Evolutionary conservation across 2,329 filamentous ascomycete species (phyloP), one percentile per base, ranked within the genome.

Genomic region (Xylariaceae sp.): DNA sequence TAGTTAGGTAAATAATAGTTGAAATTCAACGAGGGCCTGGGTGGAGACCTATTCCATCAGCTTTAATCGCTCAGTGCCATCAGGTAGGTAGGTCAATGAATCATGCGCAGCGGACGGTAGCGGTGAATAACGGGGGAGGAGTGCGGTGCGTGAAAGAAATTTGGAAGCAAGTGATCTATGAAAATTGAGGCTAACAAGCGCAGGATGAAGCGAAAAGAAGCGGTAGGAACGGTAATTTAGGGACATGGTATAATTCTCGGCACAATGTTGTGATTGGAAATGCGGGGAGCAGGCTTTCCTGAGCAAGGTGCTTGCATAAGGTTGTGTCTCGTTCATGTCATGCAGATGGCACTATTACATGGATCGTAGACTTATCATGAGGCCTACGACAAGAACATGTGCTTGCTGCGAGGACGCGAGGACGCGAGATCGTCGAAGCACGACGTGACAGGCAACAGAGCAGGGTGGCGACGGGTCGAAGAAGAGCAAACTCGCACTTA

Each of bases 11-110:
- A 45, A 45, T 13, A 15, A 45, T 45, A 52, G 60, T 64, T 60
- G 65, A 55, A 66, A 64, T 68, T 66, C 64, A 66, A 60, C 66
- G 61, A 64, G 57, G 49, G 61, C 62, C 53, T 55, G 58, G 58
- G 64, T 63, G 58, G 60, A 56, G 57, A 59, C 60, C 51, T 56
- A 64, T 55, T 55, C 17, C 53, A 44, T 63, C 56, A 63, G 61
- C 61, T 63, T 55, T 51, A 35, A 49, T 53, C 45, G 53, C 55
- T 60, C 54, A 44, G 48, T 56, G 23, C 49, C 35, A 53, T 55
- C 39, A 34, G 37, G 39, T 37, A 50, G 37, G 39, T 18, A 50
- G 37, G 37, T 41, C 37, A 39, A 23, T 50, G 5, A 18, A 30
- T 39, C 51, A 15, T 35, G 30, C 23, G 52, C 51, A 44, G 44